Percentiles rank a stretch among this genome's conserved stretches.
phyloP scores from a whole-genome alignment of 495 filamentous ascomycete genomes.

The Eremomyces bilateralis region DNA sequence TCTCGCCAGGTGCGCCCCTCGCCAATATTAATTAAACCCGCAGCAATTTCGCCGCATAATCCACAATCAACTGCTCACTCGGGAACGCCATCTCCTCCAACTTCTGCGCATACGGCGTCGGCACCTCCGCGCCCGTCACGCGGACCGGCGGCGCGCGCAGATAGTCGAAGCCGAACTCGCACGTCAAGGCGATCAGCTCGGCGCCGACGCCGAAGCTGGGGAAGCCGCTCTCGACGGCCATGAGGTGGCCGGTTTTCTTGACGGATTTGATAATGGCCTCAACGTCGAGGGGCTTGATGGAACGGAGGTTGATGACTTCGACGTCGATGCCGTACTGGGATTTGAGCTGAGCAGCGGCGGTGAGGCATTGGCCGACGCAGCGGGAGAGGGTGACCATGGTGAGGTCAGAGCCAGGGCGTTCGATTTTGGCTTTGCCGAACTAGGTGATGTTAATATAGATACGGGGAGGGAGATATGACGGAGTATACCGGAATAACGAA shows the following conservation, averaged over 20 bases:
- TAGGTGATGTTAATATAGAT: constrained; percentile 12
- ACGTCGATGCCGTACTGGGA: constrained; percentile 88
- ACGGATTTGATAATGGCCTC: constrained; percentile 87
- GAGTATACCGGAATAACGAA: constrained; percentile 56
- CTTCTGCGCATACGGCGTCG: constrained; percentile 73
- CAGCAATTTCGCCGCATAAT: constrained; percentile 66
- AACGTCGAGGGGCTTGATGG: constrained; percentile 87
- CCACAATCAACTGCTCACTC: constrained; percentile 57
- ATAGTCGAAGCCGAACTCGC: constrained; percentile 98
- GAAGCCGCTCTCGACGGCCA: constrained; percentile 89
- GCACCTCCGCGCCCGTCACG: constrained; percentile 89
- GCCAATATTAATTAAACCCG: constrained; percentile 44
- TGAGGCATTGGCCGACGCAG: constrained; percentile 79
- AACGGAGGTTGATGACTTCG: constrained; percentile 95
- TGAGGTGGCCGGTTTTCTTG: constrained; percentile 89
- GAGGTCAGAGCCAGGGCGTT: constrained; percentile 84
- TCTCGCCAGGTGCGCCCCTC: too few species aligned
- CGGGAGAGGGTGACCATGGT: constrained; percentile 89
- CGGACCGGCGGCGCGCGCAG: constrained; percentile 80
- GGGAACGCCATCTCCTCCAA: constrained; percentile 90
- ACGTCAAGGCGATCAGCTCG: constrained; percentile 79
- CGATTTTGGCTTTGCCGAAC: constrained; percentile 96
- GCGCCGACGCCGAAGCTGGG: constrained; percentile 79
- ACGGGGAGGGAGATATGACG: not conserved
- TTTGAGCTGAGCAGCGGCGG: constrained; percentile 74